Conservation (phyloP, 2,329 filamentous ascomycete species). For the Pseudogymnoascus sp. region DNA sequence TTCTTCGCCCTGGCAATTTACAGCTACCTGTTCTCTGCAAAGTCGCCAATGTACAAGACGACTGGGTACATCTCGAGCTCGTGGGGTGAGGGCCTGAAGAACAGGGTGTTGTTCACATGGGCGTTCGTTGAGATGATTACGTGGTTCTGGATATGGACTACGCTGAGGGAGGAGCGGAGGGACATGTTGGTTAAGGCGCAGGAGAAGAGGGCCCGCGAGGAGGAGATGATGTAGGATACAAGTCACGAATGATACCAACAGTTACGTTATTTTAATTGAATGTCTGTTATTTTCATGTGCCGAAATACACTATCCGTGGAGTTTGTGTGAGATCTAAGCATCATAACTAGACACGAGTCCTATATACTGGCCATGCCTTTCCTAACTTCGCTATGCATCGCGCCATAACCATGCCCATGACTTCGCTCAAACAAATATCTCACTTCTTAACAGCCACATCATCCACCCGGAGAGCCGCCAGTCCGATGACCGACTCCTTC, state of each 20-base stretch:
- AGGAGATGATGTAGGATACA: conserved; percentile 20
- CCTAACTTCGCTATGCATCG: conserved; percentile 7
- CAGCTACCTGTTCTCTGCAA: conserved; percentile 51
- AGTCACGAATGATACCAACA: not conserved
- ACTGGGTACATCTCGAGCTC: conserved; percentile 33
- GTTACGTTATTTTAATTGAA: not conserved
- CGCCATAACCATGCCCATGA: conserved; percentile 3
- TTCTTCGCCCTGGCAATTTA: conserved; percentile 56
- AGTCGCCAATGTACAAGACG: conserved; percentile 40
- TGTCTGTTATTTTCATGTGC: not conserved
- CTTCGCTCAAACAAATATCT: conserved; percentile 2
- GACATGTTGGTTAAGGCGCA: conserved; percentile 27
- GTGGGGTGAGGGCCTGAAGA: conserved; percentile 64
- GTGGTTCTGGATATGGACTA: conserved; percentile 82
- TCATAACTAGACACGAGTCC: not conserved
- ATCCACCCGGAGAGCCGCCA: conserved; percentile 17
- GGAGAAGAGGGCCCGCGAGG: conserved; percentile 29
- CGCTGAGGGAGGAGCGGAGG: conserved; percentile 55
- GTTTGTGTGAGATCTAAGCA: not conserved
- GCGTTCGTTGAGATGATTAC: conserved; percentile 73
- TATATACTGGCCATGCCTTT: not conserved
- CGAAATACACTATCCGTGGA: conserved; percentile 1
- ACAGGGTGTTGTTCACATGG: conserved; percentile 76
- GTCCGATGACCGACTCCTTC: conserved; percentile 25
- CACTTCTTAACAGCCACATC: conserved; percentile 3